Conservation (phyloP, 495 filamentous ascomycete genomes). For the Neurospora sp. region DNA sequence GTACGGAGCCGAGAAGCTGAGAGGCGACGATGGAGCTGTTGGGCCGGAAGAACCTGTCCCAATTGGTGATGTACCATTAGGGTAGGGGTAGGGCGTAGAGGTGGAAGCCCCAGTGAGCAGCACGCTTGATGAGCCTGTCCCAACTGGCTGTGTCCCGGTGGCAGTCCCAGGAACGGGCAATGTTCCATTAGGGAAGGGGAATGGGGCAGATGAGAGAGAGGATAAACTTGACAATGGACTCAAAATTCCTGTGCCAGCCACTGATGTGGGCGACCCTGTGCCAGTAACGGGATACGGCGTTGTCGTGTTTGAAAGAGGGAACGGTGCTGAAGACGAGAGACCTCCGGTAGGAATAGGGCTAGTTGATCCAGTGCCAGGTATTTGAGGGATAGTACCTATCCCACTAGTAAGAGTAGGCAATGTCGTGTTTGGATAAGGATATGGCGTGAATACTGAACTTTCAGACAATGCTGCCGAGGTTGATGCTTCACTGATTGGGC, state of each 20-base stretch:
- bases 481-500: not conserved
- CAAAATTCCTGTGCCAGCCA: not conserved
- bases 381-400: not conserved
- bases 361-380: conserved; percentile 1
- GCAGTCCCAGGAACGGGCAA: not conserved
- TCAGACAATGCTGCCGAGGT: not conserved
- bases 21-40: not conserved
- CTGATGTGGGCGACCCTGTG: not conserved
- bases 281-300: not conserved
- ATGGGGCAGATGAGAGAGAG: not conserved
- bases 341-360: conserved; percentile 3
- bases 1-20: conserved; percentile 1
- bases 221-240: not conserved
- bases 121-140: not conserved
- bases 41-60: not conserved
- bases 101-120: not conserved
- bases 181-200: conserved; percentile 1
- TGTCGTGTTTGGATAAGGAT: conserved; percentile 11
- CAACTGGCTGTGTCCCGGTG: not conserved
- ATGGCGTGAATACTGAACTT: conserved; percentile 3
- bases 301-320: conserved; percentile 22
- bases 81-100: not conserved
- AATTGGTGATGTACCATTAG: not conserved
- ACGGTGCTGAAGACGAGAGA: conserved; percentile 13
- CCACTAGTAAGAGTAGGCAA: not conserved